Evolutionary conservation across 345 rosid species (phyloP), one percentile per base, ranked within the genome.

Genomic region (Salix caprea): DNA sequence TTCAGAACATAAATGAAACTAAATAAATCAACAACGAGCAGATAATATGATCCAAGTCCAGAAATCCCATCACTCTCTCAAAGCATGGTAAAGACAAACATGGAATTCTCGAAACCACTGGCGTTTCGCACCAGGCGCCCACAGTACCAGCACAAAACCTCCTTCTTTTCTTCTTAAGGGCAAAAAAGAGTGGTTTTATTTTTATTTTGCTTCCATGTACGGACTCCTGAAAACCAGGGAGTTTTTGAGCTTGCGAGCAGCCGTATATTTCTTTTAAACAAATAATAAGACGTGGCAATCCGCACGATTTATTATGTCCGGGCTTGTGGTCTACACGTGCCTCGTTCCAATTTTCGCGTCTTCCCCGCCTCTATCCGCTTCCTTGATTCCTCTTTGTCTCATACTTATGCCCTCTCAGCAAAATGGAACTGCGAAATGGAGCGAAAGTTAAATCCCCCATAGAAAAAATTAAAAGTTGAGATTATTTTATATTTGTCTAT

Each of bases 211-310:
- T 28, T 16, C 6, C 21, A 23, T 71, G 76, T 78, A 78, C 80
- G 79, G 82, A 76, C 60, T 81, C 87, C 87, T 24, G 70, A 76
- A 81, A 74, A 74, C 76, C 67, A 12, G 37, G 81, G 85, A 76
- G 71, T 15, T 34, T 6, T 39, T 18, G 16, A 24, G 23, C 4
- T 48, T 34, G 21, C 12, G 18, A 4, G 5, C 26, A 26, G 32
- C 30, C 18, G 30, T 11, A 11, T 42, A 42, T 42, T 2, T 16
- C 24, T 18, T 60, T 4, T 60, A 24, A 58, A 60, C 65, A 37
- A 15, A 24, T 10, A 24, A 6, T 23, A 36, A 24, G 28, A 56
- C 72, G 78, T 56, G 66, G 65, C 72, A 52, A 67, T 21, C 11
- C 50, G 48, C 50, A 48, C 34, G n/a, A 48, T 58, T 18, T 50